Evolutionary conservation across 306 rosid species (phyloP), one percentile per base, ranked within the genome.

Genomic region (Malus fusca): DNA sequence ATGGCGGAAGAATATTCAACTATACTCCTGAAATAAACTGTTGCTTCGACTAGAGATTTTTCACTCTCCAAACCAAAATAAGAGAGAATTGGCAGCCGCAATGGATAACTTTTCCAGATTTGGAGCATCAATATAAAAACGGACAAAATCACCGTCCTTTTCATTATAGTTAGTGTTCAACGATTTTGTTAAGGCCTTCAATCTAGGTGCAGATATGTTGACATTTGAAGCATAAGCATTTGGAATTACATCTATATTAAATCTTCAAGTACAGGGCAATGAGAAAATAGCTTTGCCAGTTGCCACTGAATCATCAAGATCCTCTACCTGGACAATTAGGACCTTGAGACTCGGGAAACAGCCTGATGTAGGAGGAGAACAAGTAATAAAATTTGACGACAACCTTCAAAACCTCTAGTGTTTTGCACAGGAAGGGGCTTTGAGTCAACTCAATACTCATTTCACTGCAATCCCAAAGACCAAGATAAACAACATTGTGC

Each of bases 281-380:
- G 21, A 19, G 60, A 55, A 55, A 21, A 19, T 6, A 55, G 60
- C 8, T 3, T 18, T 55, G 9, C 60, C 2, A 48, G 1, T 18
- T 55, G 9, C 60, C 2, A 48, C 53, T 2, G 23, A 3, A 28
- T 48, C 3, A 28, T 46, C 18, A 46, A 46, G 52, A 12, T 46
- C 15, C 52, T 12, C 15, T 46, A 48, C 26, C 2, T 40, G 1
- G 21, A 69, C 43, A 69, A 8, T 8, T 4, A 69, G 74, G 11
- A 21, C 18, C 6, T 69, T 69, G 35, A 70, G 74, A 70, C 25
- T 51, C 3, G 74, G 74, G 44, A 70, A 70, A 30, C 74, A 70
- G 43, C 44, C 28, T 69, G 74, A 51, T 3, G 13, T 2, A 71
- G 42, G 13, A 60, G n/a, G 31, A 71, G 75, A 4, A 33, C 6